Evolutionary conservation across 2,329 filamentous ascomycete genomes (phyloP), one percentile per base, ranked within the genome.

Genomic region (Ophioceras dolichostomum): DNA sequence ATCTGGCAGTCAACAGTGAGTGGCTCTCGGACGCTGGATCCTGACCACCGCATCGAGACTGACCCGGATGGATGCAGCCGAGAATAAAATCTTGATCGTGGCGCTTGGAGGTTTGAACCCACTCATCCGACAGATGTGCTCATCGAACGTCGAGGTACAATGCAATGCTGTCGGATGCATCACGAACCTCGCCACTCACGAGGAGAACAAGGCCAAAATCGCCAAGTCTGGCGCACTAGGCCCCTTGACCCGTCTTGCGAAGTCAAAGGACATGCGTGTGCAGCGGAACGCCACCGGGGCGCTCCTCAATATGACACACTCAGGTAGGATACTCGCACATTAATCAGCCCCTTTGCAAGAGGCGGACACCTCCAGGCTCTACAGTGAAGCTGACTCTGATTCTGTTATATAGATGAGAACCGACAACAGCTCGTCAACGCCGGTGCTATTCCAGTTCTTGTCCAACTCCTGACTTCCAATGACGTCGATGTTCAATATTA

Each of bases 401-500:
- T n/a, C n/a, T n/a, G n/a, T n/a, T n/a, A n/a, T 28, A 16, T 56
- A 91, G 91, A 96, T 57, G 91, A 98, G 60, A 98, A 98, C 59
- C 79, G 91, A 48, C 87, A 96, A 60, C 88, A 98, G 59, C 80
- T 98, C 20, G 91, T 98, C 47, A 93, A 93, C 47, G 91, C 91
- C 32, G 89, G 89, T 44, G 91, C 91, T n/a, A 95, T 98, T 46
- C 91, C 91, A 5, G 89, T 98, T 8, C 77, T 98, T 19, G 91
- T 98, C 29, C 87, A 95, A 54, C 77, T 98, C 18, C 78, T 98
- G 32, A 87, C 85, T 8, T 96, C 91, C 19, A 67, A 81, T 41
- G 91, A 98, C 53, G 88, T 95, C 47, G 91, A 98, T 55, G 91
- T 98, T 22, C 91, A 98, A 63, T 98, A 98, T 62, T 98, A 98